Percentiles rank a stretch among this genome's conserved stretches.
Conservation (phyloP, 2,329 filamentous ascomycete genomes). For the Alternaria infectoria region DNA sequence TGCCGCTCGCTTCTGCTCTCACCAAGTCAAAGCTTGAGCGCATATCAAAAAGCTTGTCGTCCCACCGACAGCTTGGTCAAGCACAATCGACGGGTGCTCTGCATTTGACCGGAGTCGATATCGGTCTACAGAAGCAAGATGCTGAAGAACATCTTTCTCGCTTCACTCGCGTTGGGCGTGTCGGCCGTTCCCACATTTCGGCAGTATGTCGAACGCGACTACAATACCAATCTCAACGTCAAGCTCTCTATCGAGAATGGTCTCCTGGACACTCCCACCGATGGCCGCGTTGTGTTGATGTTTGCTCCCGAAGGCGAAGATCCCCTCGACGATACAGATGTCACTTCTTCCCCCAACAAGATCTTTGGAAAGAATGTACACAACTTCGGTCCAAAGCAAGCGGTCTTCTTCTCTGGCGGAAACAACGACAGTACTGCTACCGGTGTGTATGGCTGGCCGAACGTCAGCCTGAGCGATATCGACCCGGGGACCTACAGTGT, state of each 20-base stretch:
- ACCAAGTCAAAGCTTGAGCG: neutral
- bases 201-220: neutral
- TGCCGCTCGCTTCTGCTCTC: neutral
- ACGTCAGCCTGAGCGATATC: conserved; percentile 39
- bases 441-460: conserved; percentile 45
- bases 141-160: conserved; percentile 1
- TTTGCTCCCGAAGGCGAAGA: conserved; percentile 44
- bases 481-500: conserved; percentile 41
- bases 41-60: conserved; percentile 4
- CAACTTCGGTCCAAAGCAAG: conserved; percentile 23
- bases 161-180: neutral
- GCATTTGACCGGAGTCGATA: neutral
- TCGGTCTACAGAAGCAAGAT: neutral
- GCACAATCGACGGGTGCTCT: neutral
- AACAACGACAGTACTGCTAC: conserved; percentile 28
- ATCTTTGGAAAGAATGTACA: conserved; percentile 49
- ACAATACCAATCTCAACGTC: conserved; percentile 14
- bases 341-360: conserved; percentile 42
- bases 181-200: neutral
- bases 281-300: conserved; percentile 43
- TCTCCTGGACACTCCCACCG: conserved; percentile 32
- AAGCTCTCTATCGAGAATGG: conserved; percentile 36
- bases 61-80: neutral
- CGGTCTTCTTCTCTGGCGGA: conserved; percentile 37
- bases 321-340: conserved; percentile 47